A percentile compares a stretch with the other conserved stretches of the same genome.
Conservation (phyloP, 192 early-diverging fungal species). For the Geosiphon pyriformis region DNA sequence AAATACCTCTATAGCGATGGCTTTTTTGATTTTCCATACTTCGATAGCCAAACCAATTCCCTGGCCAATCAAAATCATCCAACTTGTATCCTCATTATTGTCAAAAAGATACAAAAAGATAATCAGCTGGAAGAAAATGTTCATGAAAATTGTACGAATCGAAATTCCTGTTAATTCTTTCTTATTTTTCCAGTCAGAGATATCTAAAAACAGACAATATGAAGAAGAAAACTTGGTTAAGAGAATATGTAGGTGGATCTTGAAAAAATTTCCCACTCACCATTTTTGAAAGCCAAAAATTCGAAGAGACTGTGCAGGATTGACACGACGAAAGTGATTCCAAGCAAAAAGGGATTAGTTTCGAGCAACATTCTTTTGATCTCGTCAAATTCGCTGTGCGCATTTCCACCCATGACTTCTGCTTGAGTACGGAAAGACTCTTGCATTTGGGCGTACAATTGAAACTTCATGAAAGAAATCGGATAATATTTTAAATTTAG, state of each 20-base stretch:
- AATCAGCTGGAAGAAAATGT: conserved; percentile 78
- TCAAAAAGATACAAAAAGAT: conserved; percentile 86
- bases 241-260: too few relatives aligned
- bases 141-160: conserved; percentile 71
- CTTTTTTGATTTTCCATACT: conserved; percentile 87
- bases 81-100: conserved; percentile 72
- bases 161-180: conserved; percentile 80
- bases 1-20: conserved; percentile 63
- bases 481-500: conserved; percentile 59
- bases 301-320: conserved; percentile 82
- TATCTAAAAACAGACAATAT: conserved; percentile 51
- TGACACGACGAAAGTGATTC: conserved; percentile 70
- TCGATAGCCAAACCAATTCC: conserved; percentile 81
- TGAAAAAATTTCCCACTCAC: too few relatives aligned
- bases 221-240: too few relatives aligned
- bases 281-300: conserved; percentile 91
- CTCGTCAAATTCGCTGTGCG: conserved; percentile 61
- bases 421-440: conserved; percentile 54
- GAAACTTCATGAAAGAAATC: conserved; percentile 68
- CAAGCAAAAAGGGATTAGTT: conserved; percentile 80
- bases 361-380: conserved; percentile 88
- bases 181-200: conserved; percentile 82
- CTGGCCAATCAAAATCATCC: conserved; percentile 80
- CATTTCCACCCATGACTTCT: conserved; percentile 52
- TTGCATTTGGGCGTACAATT: conserved; percentile 65